A percentile compares a stretch with the other conserved stretches of the same genome.
These are phyloP conservation scores for Multifurca ochricompacta DNA, from an alignment of 768 basidiomycete genomes.

Conservation along the genomic window DNA sequence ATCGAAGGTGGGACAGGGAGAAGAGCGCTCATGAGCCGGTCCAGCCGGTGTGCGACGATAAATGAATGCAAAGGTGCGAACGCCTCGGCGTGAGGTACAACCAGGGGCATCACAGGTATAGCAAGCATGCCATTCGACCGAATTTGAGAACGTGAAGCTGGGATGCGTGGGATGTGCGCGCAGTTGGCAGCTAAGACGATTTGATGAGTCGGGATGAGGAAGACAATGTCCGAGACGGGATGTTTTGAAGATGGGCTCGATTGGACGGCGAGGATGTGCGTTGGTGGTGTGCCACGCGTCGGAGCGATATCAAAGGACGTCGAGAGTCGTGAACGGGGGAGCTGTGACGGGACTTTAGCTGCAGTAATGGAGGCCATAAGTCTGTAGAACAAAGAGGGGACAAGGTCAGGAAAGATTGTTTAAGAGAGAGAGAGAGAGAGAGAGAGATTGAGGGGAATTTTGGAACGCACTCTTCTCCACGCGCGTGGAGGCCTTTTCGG, in stretches of 20 bases:
- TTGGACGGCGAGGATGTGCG: conserved; percentile 30
- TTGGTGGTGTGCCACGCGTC: not conserved
- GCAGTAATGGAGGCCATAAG: conserved; percentile 17
- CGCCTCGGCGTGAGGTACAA: conserved; percentile 61
- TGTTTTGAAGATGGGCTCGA: conserved; percentile 34
- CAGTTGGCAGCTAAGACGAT: conserved; percentile 56
- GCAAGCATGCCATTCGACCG: conserved; percentile 22
- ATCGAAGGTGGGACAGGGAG: conserved; percentile 42
- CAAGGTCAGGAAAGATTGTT: not conserved
- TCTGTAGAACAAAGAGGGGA: not conserved
- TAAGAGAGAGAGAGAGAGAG: too few relatives aligned
- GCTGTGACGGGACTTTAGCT: conserved; percentile 13
- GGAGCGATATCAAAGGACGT: conserved; percentile 13
- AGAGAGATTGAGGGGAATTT: not conserved
- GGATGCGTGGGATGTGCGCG: conserved; percentile 46
- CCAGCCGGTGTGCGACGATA: conserved; percentile 60
- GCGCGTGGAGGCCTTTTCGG: conserved; percentile 39
- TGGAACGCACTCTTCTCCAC: conserved; percentile 39
- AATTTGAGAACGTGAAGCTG: conserved; percentile 26
- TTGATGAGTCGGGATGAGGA: conserved; percentile 55
- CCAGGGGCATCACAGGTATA: conserved; percentile 62
- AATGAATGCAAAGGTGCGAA: conserved; percentile 58
- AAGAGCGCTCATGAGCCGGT: conserved; percentile 50
- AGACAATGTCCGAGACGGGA: conserved; percentile 30
- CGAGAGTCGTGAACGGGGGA: conserved; percentile 19